phyloP scores from a whole-genome alignment of 345 rosid species.

The Bruguiera sexangula region DNA sequence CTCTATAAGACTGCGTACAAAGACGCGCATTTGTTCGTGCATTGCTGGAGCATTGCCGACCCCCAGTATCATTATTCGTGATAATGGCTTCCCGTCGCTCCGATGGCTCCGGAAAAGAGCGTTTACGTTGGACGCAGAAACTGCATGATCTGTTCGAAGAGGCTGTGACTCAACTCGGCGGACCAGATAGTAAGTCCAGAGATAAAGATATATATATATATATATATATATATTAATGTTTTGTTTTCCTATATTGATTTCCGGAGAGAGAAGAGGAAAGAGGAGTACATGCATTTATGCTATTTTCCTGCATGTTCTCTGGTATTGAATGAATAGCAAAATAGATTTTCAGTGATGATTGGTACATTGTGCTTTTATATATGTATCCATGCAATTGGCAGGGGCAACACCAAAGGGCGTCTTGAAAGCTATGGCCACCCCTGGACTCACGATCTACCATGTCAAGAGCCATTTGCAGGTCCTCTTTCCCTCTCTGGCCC shows the following conservation, averaged over 20 bases:
- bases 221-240: background rate
- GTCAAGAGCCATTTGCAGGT: constrained; percentile 80
- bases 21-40: constrained; percentile 8
- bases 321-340: background rate
- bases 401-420: constrained; percentile 72
- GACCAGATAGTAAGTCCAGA: constrained; percentile 47
- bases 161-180: constrained; percentile 51
- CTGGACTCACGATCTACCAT: constrained; percentile 57
- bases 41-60: background rate
- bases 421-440: constrained; percentile 47
- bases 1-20: constrained; percentile 15
- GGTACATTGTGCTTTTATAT: background rate
- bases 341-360: background rate
- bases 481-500: background rate
- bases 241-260: too few relatives aligned
- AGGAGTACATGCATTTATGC: background rate
- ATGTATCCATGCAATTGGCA: constrained; percentile 8
- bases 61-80: background rate
- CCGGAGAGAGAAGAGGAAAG: too few relatives aligned
- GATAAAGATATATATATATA: too few relatives aligned
- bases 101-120: constrained; percentile 40
- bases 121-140: constrained; percentile 49
- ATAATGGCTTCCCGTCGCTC: constrained; percentile 33
- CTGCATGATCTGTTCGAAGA: constrained; percentile 47
- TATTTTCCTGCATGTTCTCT: background rate